Conservation (phyloP, 331 rosid species). For the Pyrus hybrid region DNA sequence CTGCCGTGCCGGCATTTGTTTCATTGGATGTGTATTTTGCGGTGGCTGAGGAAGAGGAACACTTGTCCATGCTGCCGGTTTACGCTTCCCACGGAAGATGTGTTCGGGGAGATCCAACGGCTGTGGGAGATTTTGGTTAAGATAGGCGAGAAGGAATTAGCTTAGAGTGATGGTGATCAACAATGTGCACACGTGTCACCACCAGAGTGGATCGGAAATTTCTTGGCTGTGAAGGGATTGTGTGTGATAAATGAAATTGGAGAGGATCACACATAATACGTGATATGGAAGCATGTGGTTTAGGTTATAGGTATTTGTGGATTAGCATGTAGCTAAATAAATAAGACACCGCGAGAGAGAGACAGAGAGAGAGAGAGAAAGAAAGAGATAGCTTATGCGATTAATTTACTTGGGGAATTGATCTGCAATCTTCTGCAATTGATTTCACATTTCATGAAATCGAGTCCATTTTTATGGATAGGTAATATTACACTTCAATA, state of each 20-base stretch:
- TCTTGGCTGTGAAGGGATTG: background rate
- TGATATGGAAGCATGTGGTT: constrained; percentile 33
- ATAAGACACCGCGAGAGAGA: background rate
- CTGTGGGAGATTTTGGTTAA: constrained; percentile 54
- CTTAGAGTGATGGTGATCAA: background rate
- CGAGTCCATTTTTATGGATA: background rate
- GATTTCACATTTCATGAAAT: background rate
- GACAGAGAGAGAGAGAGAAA: background rate
- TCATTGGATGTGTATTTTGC: constrained; percentile 78
- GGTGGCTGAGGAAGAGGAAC: constrained; percentile 71
- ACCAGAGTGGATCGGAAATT: background rate
- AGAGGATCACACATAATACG: background rate
- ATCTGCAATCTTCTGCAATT: background rate
- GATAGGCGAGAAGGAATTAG: background rate
- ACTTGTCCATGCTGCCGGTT: constrained; percentile 88
- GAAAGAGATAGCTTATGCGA: background rate
- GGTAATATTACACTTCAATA: too few species aligned
- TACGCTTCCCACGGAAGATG: constrained; percentile 70
- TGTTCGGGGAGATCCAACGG: constrained; percentile 72
- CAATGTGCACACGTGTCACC: background rate
- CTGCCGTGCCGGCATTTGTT: constrained; percentile 80
- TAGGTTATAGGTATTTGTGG: background rate
- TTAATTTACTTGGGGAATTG: background rate
- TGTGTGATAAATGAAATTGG: background rate
- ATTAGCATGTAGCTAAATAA: constrained; percentile 2